A percentile compares a stretch with the other conserved stretches of the same genome.
Conservation (phyloP, 1,284 basidiomycete genomes). For the Rhodotorula sp. region DNA sequence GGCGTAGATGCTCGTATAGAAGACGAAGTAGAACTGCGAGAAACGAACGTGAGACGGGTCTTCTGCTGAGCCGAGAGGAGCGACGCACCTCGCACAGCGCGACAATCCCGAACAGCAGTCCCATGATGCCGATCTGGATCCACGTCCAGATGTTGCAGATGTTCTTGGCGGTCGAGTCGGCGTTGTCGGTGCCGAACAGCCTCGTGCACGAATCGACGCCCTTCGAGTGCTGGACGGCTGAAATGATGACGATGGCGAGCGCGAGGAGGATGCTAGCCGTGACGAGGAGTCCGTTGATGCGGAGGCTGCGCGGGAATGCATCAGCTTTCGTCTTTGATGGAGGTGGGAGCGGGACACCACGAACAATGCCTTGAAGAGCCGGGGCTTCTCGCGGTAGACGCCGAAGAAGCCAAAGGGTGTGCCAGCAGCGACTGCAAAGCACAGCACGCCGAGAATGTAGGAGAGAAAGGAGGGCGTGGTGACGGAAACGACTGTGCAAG, state of each 20-base stretch:
- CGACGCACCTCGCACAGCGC: slow-evolving; percentile 66
- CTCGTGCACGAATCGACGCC: slow-evolving; percentile 66
- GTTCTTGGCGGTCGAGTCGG: slow-evolving; percentile 58
- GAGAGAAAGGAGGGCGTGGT: slow-evolving; percentile 70
- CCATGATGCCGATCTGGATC: slow-evolving; percentile 89
- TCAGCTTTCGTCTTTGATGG: neutral
- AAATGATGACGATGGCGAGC: slow-evolving; percentile 75
- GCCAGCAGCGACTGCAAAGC: slow-evolving; percentile 66
- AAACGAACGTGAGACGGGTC: no score
- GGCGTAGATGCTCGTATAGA: slow-evolving; percentile 71
- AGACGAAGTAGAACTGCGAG: slow-evolving; percentile 64
- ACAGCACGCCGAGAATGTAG: slow-evolving; percentile 70
- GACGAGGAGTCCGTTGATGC: slow-evolving; percentile 62
- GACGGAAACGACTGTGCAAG: slow-evolving; percentile 71
- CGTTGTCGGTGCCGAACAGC: slow-evolving; percentile 58
- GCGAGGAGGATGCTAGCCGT: slow-evolving; percentile 67
- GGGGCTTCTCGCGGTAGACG: slow-evolving; percentile 74
- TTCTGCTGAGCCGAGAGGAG: neutral
- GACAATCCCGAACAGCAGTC: slow-evolving; percentile 73
- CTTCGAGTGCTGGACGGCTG: slow-evolving; percentile 67
- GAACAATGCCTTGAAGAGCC: slow-evolving; percentile 67
- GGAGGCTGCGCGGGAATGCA: slow-evolving; percentile 37
- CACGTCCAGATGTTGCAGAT: slow-evolving; percentile 84
- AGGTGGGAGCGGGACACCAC: neutral
- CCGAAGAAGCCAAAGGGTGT: slow-evolving; percentile 80